A percentile compares a stretch with the other conserved stretches of the same genome.
phyloP scores from a whole-genome alignment of 345 rosid genomes.

The Populus pruinosa region DNA sequence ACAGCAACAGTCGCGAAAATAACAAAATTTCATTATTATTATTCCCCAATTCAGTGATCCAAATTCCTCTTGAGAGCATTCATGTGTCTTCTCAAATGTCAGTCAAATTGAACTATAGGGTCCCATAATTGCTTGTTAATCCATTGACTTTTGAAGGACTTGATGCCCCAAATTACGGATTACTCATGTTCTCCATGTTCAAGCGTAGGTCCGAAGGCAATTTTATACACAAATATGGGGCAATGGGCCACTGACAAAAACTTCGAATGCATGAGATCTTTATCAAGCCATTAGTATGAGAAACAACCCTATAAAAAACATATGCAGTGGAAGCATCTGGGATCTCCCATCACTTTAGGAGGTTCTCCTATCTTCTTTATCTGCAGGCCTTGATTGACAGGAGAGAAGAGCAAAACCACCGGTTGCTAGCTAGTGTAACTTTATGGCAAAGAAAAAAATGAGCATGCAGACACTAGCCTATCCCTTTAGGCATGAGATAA shows the following conservation, averaged over 20 bases:
- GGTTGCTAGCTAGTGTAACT: constrained; percentile 6
- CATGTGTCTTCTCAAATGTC: background rate
- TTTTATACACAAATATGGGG: background rate
- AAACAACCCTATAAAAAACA: background rate
- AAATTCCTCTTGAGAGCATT: background rate
- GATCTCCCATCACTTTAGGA: constrained; percentile 13
- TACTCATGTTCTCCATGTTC: background rate
- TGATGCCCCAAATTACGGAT: background rate
- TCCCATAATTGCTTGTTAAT: background rate
- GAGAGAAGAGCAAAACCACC: constrained; percentile 12
- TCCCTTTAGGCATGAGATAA: constrained; percentile 10
- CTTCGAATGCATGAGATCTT: background rate
- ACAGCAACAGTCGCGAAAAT: background rate
- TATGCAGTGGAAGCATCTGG: constrained; percentile 4
- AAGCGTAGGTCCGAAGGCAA: background rate
- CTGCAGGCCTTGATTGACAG: constrained; percentile 4
- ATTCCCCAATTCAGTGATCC: background rate
- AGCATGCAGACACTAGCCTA: constrained; percentile 2
- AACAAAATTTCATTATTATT: background rate
- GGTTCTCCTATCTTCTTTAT: constrained; percentile 11
- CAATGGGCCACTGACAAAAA: background rate
- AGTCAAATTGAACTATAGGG: background rate
- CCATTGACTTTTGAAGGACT: background rate
- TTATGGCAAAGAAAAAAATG: background rate
- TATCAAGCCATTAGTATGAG: background rate